Evolutionary conservation across 148 eudicot species (phyloP).

Genomic region (Bassia scoparia): DNA sequence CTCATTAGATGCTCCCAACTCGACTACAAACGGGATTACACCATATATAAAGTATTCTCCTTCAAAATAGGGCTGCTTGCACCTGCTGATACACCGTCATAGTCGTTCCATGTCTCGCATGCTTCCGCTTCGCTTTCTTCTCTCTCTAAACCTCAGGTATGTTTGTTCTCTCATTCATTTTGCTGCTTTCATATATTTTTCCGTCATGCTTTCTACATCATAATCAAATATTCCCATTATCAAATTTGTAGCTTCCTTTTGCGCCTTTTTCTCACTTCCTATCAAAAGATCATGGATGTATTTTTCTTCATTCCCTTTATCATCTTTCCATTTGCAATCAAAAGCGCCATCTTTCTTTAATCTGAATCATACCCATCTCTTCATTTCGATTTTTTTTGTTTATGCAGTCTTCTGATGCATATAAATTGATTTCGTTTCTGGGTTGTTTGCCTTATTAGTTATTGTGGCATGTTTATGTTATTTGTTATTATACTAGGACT

Average conservation of each 20-base stretch:
- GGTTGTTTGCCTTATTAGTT: background rate
- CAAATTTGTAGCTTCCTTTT: constrained; percentile 24
- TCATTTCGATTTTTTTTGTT: no score
- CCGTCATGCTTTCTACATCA: background rate
- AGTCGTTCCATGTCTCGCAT: constrained; percentile 24
- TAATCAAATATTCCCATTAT: background rate
- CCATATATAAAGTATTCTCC: no score
- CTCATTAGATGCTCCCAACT: no score
- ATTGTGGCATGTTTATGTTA: background rate
- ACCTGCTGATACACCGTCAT: no score
- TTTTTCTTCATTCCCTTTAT: background rate
- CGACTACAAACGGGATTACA: no score
- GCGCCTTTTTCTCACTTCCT: constrained; percentile 14
- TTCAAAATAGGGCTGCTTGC: no score
- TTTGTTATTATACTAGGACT: no score
- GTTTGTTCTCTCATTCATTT: background rate
- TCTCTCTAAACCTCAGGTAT: constrained; percentile 21
- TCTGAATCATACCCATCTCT: background rate
- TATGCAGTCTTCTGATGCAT: background rate
- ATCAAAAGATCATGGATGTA: constrained; percentile 35
- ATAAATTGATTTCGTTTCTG: background rate
- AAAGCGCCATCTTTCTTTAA: background rate
- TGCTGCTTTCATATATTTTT: background rate
- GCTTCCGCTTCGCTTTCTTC: constrained; percentile 14
- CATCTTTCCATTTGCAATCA: background rate